Conservation (phyloP, 768 basidiomycete genomes). For the Xerocomus brunneocitrinus region DNA sequence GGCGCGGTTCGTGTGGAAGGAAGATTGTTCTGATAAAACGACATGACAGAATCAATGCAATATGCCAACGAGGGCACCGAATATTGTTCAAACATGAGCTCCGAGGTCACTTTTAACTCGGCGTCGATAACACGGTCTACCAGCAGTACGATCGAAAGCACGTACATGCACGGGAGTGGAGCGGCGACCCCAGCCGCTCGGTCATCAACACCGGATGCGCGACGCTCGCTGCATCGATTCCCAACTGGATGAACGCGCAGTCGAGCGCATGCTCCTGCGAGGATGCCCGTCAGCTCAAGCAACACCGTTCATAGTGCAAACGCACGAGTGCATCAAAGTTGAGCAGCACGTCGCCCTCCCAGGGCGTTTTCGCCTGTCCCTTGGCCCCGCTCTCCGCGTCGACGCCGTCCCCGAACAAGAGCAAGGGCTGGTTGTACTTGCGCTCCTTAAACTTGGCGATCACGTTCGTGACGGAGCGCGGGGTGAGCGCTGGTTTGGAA, state of each 20-base stretch:
- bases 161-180: slow-evolving; percentile 84
- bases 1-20: slow-evolving; percentile 30
- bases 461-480: slow-evolving; percentile 63
- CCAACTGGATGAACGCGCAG: slow-evolving; percentile 83
- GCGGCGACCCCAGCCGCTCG: slow-evolving; percentile 81
- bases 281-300: neutral
- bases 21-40: slow-evolving; percentile 78
- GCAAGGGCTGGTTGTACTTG: slow-evolving; percentile 71
- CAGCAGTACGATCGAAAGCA: slow-evolving; percentile 11
- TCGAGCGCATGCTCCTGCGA: slow-evolving; percentile 91
- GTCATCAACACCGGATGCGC: slow-evolving; percentile 93
- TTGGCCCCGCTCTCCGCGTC: slow-evolving; percentile 84
- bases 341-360: slow-evolving; percentile 91
- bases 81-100: slow-evolving; percentile 94
- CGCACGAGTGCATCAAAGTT: slow-evolving; percentile 92
- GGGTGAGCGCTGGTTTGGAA: slow-evolving; percentile 23
- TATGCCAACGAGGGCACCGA: slow-evolving; percentile 80
- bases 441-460: slow-evolving; percentile 89
- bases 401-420: slow-evolving; percentile 84
- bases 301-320: slow-evolving; percentile 4
- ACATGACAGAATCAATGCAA: slow-evolving; percentile 87
- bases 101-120: slow-evolving; percentile 71
- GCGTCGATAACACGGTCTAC: neutral
- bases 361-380: slow-evolving; percentile 74
- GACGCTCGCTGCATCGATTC: slow-evolving; percentile 70